These are phyloP conservation scores for Boletus subparvulus DNA, from an alignment of 768 basidiomycete genomes.

Conservation along the genomic window DNA sequence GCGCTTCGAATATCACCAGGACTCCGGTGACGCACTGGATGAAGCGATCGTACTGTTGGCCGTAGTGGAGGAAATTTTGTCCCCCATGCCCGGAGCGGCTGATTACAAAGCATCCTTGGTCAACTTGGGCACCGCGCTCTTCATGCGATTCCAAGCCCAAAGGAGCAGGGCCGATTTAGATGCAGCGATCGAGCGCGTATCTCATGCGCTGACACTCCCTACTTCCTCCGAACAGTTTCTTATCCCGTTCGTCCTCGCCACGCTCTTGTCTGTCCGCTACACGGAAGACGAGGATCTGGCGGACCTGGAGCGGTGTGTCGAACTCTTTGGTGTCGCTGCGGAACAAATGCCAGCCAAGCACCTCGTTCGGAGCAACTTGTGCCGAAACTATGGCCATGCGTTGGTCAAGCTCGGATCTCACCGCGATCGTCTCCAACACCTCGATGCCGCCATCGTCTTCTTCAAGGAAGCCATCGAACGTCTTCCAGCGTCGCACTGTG, in stretches of 20 bases:
- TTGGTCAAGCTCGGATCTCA: conserved; percentile 4
- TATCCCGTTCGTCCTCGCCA: conserved; percentile 6
- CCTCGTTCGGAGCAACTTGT: neutral
- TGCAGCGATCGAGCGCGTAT: conserved; percentile 11
- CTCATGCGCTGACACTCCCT: conserved; percentile 12
- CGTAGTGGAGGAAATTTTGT: conserved; percentile 16
- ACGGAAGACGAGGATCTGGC: neutral
- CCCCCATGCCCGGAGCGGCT: neutral
- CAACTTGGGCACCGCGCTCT: conserved; percentile 13
- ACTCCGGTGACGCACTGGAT: conserved; percentile 19
- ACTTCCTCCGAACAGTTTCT: conserved; percentile 3
- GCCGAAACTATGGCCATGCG: conserved; percentile 10
- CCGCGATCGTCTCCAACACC: conserved; percentile 1
- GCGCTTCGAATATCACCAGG: conserved; percentile 7
- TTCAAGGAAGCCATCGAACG: conserved; percentile 3
- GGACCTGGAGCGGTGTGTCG: conserved; percentile 18
- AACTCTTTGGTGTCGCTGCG: conserved; percentile 8
- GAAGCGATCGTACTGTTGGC: conserved; percentile 23
- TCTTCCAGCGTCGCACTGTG: conserved; percentile 14
- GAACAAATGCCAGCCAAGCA: conserved; percentile 17
- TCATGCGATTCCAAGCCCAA: conserved; percentile 16
- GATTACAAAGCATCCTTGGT: conserved; percentile 6
- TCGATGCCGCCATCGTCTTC: conserved; percentile 10
- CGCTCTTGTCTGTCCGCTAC: conserved; percentile 13
- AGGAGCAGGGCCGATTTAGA: conserved; percentile 13